Base-by-base conservation (phyloP, 805 yeast genomes). In the Saturnispora zaruensis region DNA sequence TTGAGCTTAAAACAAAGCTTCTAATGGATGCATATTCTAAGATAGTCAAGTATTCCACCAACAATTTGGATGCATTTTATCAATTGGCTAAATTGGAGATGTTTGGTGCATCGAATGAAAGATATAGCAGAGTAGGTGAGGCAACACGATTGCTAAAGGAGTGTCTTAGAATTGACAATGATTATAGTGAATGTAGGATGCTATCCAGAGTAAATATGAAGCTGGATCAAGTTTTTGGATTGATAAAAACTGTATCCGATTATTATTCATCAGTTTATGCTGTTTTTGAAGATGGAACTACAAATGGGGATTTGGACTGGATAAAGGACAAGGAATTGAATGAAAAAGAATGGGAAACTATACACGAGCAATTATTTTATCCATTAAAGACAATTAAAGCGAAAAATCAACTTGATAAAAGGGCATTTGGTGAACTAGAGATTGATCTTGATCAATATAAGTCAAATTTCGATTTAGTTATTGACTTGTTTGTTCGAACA, bases 81-180 rank as follows among this genome's bases (percentile, higher is more conserved):
- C 50, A 56, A 18, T 44, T 65, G n/a, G 60, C 59, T 44, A 58
- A 63, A 49, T 46, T 67, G 16, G 57, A 58, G 24, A 46, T 60
- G 37, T 65, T 66, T 50, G 68, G 62, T 1, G 41, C 30, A n/a
- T 52, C 55, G 5, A 18, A 40, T 21, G 48, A 38, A 14, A 40
- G 45, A 30, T 52, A 59, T 3, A 43, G 48, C 20, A 59, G 51
- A 16, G 21, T 46, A 20, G 52, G 44, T 32, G 53, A 41, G 40
- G 57, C 13, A 42, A 54, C 18, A 59, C 58, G 45, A 46, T 53
- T 26, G 36, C 64, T 37, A 38, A 66, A 65, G 56, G 80, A 76
- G 54, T 89, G 97, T 62, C 68, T 91, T 45, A 80, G 84, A 49
- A 74, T 79, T 41, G 91, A 91, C 64, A 85, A 87, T 64, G 96